phyloP scores from a whole-genome alignment of 352 stramenopile genomes.

The Globisporangium polare region DNA sequence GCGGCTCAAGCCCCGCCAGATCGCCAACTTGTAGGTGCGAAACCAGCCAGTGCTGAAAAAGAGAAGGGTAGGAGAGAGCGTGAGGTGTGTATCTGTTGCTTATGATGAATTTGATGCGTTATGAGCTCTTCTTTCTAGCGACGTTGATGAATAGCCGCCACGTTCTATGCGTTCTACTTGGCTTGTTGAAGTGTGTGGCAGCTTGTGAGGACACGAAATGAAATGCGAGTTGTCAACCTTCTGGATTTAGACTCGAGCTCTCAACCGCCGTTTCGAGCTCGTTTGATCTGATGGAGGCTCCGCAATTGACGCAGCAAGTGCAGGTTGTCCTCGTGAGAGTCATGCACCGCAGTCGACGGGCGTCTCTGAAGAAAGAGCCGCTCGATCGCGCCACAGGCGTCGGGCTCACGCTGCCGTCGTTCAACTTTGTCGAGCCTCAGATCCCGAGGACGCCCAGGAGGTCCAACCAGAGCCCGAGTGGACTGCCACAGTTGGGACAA shows the following conservation, averaged over 20 bases:
- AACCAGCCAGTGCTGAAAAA: background rate
- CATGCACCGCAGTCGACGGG: slow-evolving; percentile 12
- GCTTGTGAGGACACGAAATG: too few species aligned
- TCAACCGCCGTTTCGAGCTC: slow-evolving; percentile 3
- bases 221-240: too few species aligned
- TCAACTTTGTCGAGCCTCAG: slow-evolving; percentile 64
- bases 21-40: slow-evolving; percentile 36
- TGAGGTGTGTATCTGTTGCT: background rate
- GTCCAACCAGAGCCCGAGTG: slow-evolving; percentile 4
- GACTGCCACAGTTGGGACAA: background rate
- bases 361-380: slow-evolving; percentile 7
- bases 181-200: too few species aligned
- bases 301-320: too few species aligned
- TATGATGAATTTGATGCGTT: background rate
- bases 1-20: slow-evolving; percentile 57
- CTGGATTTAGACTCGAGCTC: background rate
- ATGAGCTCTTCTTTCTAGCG: too few species aligned
- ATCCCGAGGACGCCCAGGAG: background rate
- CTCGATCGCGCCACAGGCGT: slow-evolving; percentile 27
- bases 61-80: background rate
- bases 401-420: slow-evolving; percentile 36
- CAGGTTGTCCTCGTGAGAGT: background rate
- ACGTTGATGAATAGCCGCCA: too few species aligned
- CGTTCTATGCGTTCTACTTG: too few species aligned
- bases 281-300: too few species aligned